Conservation (phyloP, 169 alveolate genomes). For the Cyclospora cayetanensis region DNA sequence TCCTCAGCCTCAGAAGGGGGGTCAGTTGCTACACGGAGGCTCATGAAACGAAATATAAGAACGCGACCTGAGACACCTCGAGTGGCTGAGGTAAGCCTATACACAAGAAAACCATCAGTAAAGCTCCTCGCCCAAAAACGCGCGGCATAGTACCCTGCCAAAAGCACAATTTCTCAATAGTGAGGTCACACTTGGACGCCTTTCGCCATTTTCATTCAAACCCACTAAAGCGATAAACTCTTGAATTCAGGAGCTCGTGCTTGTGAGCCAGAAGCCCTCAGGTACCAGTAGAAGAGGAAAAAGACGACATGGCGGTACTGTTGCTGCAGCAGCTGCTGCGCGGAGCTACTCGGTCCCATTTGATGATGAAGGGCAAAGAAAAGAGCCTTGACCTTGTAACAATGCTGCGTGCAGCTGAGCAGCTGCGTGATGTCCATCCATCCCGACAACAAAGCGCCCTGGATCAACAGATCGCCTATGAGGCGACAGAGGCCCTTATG, state of each 20-base stretch:
- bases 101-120: conserved; percentile 55
- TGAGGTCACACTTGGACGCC: not conserved
- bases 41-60: not conserved
- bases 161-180: not conserved
- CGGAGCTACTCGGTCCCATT: conserved; percentile 91
- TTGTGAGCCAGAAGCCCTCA: not conserved
- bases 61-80: conserved; percentile 71
- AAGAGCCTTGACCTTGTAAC: conserved; percentile 89
- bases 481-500: conserved; percentile 61
- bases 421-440: conserved; percentile 83
- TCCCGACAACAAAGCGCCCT: conserved; percentile 67
- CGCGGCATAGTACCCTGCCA: not conserved
- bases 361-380: conserved; percentile 93
- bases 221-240: not conserved
- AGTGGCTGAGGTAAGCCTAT: conserved; percentile 4
- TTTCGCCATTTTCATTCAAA: not conserved
- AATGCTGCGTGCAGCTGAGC: conserved; percentile 91
- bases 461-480: conserved; percentile 21
- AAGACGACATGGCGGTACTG: conserved; percentile 81
- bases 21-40: conserved; percentile 41
- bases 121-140: not conserved
- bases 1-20: conserved; percentile 44
- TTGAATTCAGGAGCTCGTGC: conserved; percentile 46
- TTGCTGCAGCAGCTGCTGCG: conserved; percentile 91
- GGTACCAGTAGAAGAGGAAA: conserved; percentile 78